phyloP scores from a whole-genome alignment of 768 basidiomycete genomes.

The Pulveroboletus sp. region DNA sequence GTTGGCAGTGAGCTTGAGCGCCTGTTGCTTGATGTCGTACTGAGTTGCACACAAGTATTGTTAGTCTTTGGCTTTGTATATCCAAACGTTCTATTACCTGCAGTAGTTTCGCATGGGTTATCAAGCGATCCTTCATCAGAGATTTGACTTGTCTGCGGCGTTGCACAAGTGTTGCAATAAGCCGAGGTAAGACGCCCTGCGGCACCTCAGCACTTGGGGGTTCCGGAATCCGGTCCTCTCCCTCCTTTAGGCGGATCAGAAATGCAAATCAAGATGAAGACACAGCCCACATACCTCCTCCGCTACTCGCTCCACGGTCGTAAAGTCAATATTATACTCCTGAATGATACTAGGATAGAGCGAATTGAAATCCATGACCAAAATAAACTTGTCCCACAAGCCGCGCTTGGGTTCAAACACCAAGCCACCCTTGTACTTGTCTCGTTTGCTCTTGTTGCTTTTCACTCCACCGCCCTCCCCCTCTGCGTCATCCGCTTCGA shows the following conservation, averaged over 20 bases:
- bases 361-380: conserved; percentile 99
- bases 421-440: conserved; percentile 98
- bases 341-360: conserved; percentile 99
- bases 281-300: conserved; percentile 41
- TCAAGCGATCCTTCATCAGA: conserved; percentile 85
- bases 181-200: conserved; percentile 91
- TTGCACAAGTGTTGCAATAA: conserved; percentile 94
- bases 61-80: background rate
- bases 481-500: conserved; percentile 51
- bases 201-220: conserved; percentile 65
- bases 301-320: conserved; percentile 77
- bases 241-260: conserved; percentile 33
- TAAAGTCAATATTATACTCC: conserved; percentile 99
- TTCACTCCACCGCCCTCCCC: conserved; percentile 43
- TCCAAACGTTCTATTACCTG: conserved; percentile 51
- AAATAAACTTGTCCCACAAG: conserved; percentile 92
- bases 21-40: conserved; percentile 97
- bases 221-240: conserved; percentile 86
- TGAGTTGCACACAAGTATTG: conserved; percentile 27
- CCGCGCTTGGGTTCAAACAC: conserved; percentile 96
- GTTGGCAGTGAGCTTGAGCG: conserved; percentile 96
- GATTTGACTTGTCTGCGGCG: conserved; percentile 88
- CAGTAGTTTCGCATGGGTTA: conserved; percentile 67
- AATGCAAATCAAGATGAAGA: background rate
- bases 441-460: conserved; percentile 63